Percentiles rank a stretch among this genome's conserved stretches.
These are phyloP conservation scores for Ormosia emarginata DNA, from an alignment of 306 rosid genomes.

Conservation along the genomic window DNA sequence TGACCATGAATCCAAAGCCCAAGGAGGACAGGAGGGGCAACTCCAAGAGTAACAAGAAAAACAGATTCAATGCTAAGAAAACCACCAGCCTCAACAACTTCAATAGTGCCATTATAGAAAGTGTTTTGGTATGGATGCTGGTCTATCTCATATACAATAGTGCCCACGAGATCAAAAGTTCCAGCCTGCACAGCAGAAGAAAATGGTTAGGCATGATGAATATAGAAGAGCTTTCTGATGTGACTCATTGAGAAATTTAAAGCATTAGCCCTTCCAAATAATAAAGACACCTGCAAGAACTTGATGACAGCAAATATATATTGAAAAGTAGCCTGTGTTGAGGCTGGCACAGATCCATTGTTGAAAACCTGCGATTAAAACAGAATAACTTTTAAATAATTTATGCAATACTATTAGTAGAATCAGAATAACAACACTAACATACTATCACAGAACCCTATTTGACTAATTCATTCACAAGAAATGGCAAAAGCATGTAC, in stretches of 20 bases:
- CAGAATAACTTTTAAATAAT: slow-evolving; percentile 1
- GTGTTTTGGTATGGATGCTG: slow-evolving; percentile 74
- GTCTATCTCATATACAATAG: slow-evolving; percentile 74
- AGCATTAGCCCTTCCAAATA: neutral
- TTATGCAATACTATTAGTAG: neutral
- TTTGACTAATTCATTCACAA: neutral
- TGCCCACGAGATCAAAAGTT: slow-evolving; percentile 84
- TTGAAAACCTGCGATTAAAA: slow-evolving; percentile 56
- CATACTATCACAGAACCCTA: neutral
- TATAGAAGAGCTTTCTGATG: neutral
- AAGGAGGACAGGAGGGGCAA: slow-evolving; percentile 63
- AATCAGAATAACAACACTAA: neutral
- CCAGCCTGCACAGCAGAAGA: slow-evolving; percentile 65
- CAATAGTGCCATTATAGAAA: slow-evolving; percentile 84
- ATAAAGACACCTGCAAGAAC: slow-evolving; percentile 76
- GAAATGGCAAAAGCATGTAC: neutral
- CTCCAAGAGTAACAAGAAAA: slow-evolving; percentile 78
- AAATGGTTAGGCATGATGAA: neutral
- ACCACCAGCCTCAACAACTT: slow-evolving; percentile 71
- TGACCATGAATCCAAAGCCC: slow-evolving; percentile 84
- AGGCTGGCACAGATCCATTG: slow-evolving; percentile 68
- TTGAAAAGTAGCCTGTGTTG: slow-evolving; percentile 85
- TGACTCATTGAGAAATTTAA: neutral
- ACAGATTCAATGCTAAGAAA: slow-evolving; percentile 76
- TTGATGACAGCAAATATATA: slow-evolving; percentile 83